Base-by-base conservation (phyloP, 2,329 filamentous ascomycete genomes). In the Mycosphaerella sp. region DNA sequence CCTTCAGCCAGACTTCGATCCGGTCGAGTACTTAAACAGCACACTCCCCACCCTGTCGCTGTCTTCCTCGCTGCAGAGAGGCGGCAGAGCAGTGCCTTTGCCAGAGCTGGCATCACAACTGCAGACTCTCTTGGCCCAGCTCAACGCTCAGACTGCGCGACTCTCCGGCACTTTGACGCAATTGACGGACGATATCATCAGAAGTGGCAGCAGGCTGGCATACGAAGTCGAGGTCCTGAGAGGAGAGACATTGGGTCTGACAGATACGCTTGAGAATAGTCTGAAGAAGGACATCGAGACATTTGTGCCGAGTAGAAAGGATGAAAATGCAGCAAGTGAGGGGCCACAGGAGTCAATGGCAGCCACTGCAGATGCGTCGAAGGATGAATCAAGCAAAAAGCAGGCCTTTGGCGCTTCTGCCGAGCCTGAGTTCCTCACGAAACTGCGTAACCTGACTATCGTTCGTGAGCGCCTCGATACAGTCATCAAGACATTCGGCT, bases 161-260 rank as follows among this genome's bases (percentile, higher is more conserved):
- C 75, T 96, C 6, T 89, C 89, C 12, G 82, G 79, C 48, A 87
- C 84, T 41, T 77, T 98, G 52, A 95, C 89, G 28, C 85, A 91
- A 64, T 75, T 97, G 53, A 96, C 93, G 9, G 91, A 98, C 68
- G 93, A 97, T 60, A 97, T 98, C 57, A 71, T 98, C 55, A 81
- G 93, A 51, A 90, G 88, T 63, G 88, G 90, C 21, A 89, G 87
- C 58, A 80, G 91, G 3, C 74, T 98, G 51, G 89, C 90, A 16
- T 98, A 98, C 65, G 88, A 97, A 70, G 91, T 97, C 16, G 91
- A 97, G 70, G 79, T 97, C 14, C 71, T 97, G 43, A 81, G 89
- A n/a, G 90, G 90, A 56, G 90, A 96, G 70, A 86, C 89, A 2
- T 72, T 89, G 41, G 79, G 86, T n/a, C 73, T 96, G 32, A 82